Evolutionary conservation across 1,139 yeast genomes (phyloP).

Genomic region (Blastobotrys serpentis): DNA sequence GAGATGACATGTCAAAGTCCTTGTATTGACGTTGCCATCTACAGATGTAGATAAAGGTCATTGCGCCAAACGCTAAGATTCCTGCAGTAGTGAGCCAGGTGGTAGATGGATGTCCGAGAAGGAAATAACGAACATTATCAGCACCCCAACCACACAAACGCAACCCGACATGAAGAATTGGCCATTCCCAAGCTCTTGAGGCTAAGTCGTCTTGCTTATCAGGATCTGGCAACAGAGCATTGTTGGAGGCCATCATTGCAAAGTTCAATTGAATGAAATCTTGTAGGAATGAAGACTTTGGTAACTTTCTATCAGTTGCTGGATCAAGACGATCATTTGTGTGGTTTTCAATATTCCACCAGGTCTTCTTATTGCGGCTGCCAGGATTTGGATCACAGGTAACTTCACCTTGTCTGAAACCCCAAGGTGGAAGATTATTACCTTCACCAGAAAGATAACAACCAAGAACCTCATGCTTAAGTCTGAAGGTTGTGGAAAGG

Average conservation of each 20-base stretch:
- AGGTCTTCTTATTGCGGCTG: constrained; percentile 85
- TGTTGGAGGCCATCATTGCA: constrained; percentile 99
- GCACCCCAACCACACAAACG: constrained; percentile 95
- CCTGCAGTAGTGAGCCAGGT: constrained; percentile 89
- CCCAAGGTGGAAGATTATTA: constrained; percentile 87
- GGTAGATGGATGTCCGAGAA: constrained; percentile 91
- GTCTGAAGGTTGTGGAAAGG: constrained; percentile 79
- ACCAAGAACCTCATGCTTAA: constrained; percentile 62
- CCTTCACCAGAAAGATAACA: constrained; percentile 91
- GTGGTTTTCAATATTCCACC: constrained; percentile 97
- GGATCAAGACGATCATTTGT: constrained; percentile 70
- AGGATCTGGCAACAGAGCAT: constrained; percentile 87
- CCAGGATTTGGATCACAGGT: constrained; percentile 77
- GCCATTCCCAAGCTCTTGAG: constrained; percentile 98
- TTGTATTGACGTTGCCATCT: constrained; percentile 93
- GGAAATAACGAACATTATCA: constrained; percentile 74
- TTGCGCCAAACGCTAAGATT: constrained; percentile 57
- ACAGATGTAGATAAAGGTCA: constrained; percentile 58
- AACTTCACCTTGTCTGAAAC: constrained; percentile 97
- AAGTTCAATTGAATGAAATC: constrained; percentile 91
- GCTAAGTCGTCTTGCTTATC: constrained; percentile 93
- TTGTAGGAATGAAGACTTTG: constrained; percentile 78
- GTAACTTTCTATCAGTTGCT: constrained; percentile 68
- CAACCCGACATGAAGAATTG: constrained; percentile 84
- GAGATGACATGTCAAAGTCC: constrained; percentile 54